Evolutionary conservation across 2,329 filamentous ascomycete species (phyloP).

Genomic region (Scedosporium apiospermum): DNA sequence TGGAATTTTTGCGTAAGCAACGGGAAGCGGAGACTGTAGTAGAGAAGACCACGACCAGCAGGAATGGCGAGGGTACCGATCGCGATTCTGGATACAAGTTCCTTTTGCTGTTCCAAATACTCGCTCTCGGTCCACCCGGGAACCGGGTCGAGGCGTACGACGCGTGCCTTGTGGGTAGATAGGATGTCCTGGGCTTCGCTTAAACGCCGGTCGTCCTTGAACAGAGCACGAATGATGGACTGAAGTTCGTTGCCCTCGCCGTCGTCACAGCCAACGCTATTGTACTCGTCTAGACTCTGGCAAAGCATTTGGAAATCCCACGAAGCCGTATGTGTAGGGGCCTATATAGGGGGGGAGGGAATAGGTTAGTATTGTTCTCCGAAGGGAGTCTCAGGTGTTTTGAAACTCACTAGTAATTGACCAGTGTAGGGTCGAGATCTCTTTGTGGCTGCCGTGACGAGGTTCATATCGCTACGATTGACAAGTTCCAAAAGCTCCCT

Average conservation of each 20-base stretch:
- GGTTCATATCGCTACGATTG: slow-evolving; percentile 70
- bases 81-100: slow-evolving; percentile 77
- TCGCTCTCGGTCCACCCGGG: slow-evolving; percentile 77
- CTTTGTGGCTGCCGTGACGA: slow-evolving; percentile 44
- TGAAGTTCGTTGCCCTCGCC: slow-evolving; percentile 77
- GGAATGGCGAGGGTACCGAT: slow-evolving; percentile 83
- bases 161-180: slow-evolving; percentile 72
- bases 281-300: slow-evolving; percentile 50
- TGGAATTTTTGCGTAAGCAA: slow-evolving; percentile 87
- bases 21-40: slow-evolving; percentile 79
- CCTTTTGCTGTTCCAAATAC: slow-evolving; percentile 85
- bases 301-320: slow-evolving; percentile 77
- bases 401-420: slow-evolving; percentile 30
- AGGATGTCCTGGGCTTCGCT: slow-evolving; percentile 77
- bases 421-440: slow-evolving; percentile 17
- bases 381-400: too few relatives aligned
- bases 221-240: slow-evolving; percentile 74
- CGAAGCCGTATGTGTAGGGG: slow-evolving; percentile 54
- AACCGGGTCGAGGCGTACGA: slow-evolving; percentile 67
- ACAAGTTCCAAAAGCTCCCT: slow-evolving; percentile 63
- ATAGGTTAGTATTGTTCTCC: background rate
- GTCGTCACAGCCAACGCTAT: slow-evolving; percentile 57
- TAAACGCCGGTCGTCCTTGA: slow-evolving; percentile 82
- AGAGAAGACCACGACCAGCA: slow-evolving; percentile 75
- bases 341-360: slow-evolving; percentile 20